Percentiles rank a stretch among this genome's conserved stretches.
Conservation (phyloP, 2,329 filamentous ascomycete genomes). For the Chaetomium strumarium region DNA sequence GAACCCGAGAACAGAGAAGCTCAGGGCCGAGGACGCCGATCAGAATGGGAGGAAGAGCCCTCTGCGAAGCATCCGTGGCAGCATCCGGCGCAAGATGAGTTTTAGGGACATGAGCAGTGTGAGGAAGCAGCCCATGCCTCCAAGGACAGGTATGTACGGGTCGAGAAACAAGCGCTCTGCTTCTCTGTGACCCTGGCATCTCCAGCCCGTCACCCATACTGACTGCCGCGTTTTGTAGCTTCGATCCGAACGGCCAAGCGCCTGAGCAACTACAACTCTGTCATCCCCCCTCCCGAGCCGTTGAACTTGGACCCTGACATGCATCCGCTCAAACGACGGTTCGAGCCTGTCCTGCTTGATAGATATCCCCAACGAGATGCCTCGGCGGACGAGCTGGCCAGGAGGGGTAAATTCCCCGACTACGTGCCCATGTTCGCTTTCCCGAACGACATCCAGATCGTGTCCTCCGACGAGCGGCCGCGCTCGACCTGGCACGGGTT, state of each 20-base stretch:
- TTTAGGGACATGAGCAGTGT: slow-evolving; percentile 92
- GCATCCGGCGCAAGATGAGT: slow-evolving; percentile 86
- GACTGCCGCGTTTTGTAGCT: slow-evolving; percentile 33
- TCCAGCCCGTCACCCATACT: neutral
- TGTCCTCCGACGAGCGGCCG: slow-evolving; percentile 89
- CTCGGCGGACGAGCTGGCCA: slow-evolving; percentile 72
- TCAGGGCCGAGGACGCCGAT: slow-evolving; percentile 65
- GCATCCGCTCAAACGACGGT: slow-evolving; percentile 89
- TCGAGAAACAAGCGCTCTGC: neutral
- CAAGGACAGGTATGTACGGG: slow-evolving; percentile 58
- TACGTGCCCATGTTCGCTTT: slow-evolving; percentile 99
- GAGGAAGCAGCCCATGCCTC: slow-evolving; percentile 74
- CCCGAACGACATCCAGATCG: slow-evolving; percentile 94
- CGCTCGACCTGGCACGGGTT: slow-evolving; percentile 99
- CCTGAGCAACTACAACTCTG: slow-evolving; percentile 95
- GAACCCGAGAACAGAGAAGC: slow-evolving; percentile 73
- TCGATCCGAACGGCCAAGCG: slow-evolving; percentile 74
- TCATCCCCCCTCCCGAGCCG: slow-evolving; percentile 89
- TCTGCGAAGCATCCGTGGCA: slow-evolving; percentile 63
- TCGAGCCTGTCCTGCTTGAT: slow-evolving; percentile 94
- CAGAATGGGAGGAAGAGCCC: slow-evolving; percentile 49
- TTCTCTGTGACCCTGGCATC: neutral
- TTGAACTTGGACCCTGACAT: slow-evolving; percentile 85
- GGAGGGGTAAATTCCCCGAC: slow-evolving; percentile 84
- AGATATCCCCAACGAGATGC: slow-evolving; percentile 83